Evolutionary conservation across 805 yeast genomes (phyloP).

Genomic region (Yueomyces sp.): DNA sequence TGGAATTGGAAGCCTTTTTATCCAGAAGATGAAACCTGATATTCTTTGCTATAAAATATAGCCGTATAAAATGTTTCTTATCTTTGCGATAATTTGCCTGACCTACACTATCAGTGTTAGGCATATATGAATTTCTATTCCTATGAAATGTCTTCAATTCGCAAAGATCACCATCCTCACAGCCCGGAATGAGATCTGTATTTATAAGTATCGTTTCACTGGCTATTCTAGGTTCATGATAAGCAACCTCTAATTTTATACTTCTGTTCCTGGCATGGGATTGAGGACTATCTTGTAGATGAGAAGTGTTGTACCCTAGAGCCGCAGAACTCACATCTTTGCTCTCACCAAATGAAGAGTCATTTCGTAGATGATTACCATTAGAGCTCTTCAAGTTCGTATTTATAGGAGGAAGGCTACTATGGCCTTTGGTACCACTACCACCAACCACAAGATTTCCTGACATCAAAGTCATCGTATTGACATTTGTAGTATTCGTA

Average conservation of each 20-base stretch:
- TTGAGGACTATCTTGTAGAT: background rate
- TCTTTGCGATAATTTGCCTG: background rate
- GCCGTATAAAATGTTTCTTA: constrained; percentile 19
- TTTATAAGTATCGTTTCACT: constrained; percentile 52
- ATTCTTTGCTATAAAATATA: constrained; percentile 32
- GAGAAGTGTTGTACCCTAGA: background rate
- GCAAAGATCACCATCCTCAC: constrained; percentile 63
- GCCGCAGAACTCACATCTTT: too few species aligned
- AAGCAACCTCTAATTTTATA: constrained; percentile 15
- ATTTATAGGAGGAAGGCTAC: background rate
- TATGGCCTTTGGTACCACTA: background rate
- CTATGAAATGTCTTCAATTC: constrained; percentile 42
- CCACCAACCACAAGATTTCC: constrained; percentile 19
- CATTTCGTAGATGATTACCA: background rate
- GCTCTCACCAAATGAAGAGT: background rate
- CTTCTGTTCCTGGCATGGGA: constrained; percentile 1
- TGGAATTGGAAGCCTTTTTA: constrained; percentile 4
- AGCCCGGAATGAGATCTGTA: constrained; percentile 42
- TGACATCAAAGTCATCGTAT: constrained; percentile 13
- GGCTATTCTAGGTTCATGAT: constrained; percentile 57
- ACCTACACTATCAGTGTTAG: background rate
- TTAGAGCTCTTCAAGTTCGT: background rate
- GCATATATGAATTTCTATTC: constrained; percentile 5
- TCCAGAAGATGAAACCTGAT: constrained; percentile 6
- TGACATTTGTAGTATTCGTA: constrained; percentile 13